Evolutionary conservation across 371 early-diverging fungal species (phyloP).

Genomic region (Smittium culicis): DNA sequence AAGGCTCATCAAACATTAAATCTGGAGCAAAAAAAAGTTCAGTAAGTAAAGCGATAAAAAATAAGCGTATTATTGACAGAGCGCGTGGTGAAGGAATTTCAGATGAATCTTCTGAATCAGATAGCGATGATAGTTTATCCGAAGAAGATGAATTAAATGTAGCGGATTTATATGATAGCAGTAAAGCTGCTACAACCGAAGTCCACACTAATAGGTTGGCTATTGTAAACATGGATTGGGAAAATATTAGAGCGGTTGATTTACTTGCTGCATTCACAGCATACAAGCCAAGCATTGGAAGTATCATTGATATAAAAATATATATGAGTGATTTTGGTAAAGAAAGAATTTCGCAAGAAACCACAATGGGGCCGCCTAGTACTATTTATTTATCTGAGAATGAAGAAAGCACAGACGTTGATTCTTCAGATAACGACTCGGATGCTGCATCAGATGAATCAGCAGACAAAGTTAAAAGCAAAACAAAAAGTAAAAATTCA

Average conservation of each 20-base stretch:
- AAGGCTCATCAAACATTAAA: constrained; percentile 17
- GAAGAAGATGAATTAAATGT: constrained; percentile 36
- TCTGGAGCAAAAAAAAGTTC: constrained; percentile 11
- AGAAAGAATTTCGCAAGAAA: constrained; percentile 56
- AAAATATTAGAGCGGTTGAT: constrained; percentile 73
- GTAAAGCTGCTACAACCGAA: constrained; percentile 14
- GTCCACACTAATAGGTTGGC: constrained; percentile 67
- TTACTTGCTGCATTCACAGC: constrained; percentile 71
- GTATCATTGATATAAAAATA: constrained; percentile 61
- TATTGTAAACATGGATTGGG: constrained; percentile 95
- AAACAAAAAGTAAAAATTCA: no score
- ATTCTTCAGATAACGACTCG: neutral
- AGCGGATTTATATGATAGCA: constrained; percentile 18
- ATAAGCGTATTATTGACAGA: constrained; percentile 33
- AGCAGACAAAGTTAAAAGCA: no score
- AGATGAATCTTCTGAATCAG: constrained; percentile 40
- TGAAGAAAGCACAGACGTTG: constrained; percentile 5
- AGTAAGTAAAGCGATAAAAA: constrained; percentile 4
- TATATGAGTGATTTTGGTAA: constrained; percentile 95
- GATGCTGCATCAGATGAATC: neutral
- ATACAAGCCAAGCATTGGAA: constrained; percentile 65
- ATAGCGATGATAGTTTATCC: constrained; percentile 24
- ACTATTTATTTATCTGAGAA: constrained; percentile 1
- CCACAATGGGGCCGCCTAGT: constrained; percentile 59
- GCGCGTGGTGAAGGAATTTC: constrained; percentile 68